phyloP scores from a whole-genome alignment of 2,329 filamentous ascomycete genomes.

The Setomelanomma holmii region DNA sequence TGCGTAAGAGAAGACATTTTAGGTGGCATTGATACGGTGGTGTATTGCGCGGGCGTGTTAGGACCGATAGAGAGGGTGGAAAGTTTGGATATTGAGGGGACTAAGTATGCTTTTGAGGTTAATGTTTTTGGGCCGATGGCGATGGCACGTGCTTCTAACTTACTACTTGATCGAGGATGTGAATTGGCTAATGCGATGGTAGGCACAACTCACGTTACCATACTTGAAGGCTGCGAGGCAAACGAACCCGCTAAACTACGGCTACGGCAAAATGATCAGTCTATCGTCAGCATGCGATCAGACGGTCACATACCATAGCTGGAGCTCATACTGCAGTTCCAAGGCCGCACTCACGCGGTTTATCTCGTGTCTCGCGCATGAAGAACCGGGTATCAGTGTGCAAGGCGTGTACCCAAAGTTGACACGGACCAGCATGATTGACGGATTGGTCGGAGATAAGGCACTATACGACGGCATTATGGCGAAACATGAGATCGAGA shows the following conservation, averaged over 20 bases:
- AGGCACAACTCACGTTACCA: constrained; percentile 29
- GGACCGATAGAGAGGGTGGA: constrained; percentile 29
- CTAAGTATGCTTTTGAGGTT: constrained; percentile 28
- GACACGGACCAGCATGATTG: constrained; percentile 35
- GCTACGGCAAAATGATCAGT: constrained; percentile 27
- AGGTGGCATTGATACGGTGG: constrained; percentile 30
- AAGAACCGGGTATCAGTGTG: constrained; percentile 27
- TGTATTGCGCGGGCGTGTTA: constrained; percentile 33
- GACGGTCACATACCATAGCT: constrained; percentile 30
- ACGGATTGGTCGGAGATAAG: constrained; percentile 19
- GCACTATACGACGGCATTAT: constrained; percentile 30
- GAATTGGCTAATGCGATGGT: background rate
- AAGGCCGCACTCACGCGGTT: constrained; percentile 37
- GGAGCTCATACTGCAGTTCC: constrained; percentile 32
- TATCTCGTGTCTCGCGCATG: constrained; percentile 31
- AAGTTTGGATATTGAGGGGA: constrained; percentile 22
- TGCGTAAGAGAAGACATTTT: constrained; percentile 16
- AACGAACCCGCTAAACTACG: constrained; percentile 21
- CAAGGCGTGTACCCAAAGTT: constrained; percentile 36
- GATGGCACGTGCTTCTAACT: constrained; percentile 22
- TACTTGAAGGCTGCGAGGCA: constrained; percentile 22
- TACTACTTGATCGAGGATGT: background rate
- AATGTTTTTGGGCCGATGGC: constrained; percentile 36
- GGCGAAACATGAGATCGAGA: constrained; percentile 38
- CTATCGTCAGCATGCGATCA: constrained; percentile 31